Evolutionary conservation across 169 alveolate genomes (phyloP), one percentile per base, ranked within the genome.

Genomic region (Eimeria acervulina): DNA sequence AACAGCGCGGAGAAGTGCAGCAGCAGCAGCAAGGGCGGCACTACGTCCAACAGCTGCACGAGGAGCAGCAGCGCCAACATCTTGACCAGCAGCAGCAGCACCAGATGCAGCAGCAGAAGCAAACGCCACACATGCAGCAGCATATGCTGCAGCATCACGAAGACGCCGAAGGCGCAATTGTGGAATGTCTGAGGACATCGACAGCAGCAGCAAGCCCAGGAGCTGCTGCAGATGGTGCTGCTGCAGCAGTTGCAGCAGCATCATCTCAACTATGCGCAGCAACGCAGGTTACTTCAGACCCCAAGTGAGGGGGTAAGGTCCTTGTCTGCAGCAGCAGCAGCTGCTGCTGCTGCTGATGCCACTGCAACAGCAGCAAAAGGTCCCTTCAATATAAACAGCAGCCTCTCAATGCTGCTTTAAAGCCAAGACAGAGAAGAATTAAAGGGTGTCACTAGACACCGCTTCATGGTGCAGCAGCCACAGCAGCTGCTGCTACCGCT

Each of bases 31-130:
- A 72, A 17, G 47, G 6, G 23, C 84, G 28, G 33, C n/a, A n/a
- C n/a, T n/a, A n/a, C n/a, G n/a, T n/a, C n/a, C 84, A 72, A 36
- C 84, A 72, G 84, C 84, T n/a, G 47, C 33, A 72, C 21, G 7
- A 72, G 47, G 47, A 6, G 84, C 84, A 6, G 47, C 33, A 31
- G 42, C 42, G 23, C 19, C 10, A 72, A 38, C 84, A 8, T 26
- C 40, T 31, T n/a, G n/a, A n/a, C n/a, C n/a, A n/a, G n/a, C n/a
- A n/a, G n/a, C n/a, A n/a, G 84, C 52, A n/a, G 47, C 84, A n/a
- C 31, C 84, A 63, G 33, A 21, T 17, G 28, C 74, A 63, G 33
- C 74, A 63, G 74, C 74, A 28, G 74, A 19, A 21, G 74, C 33
- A 63, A 28, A 63, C 38, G 28, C 74, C n/a, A 13, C 74, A 7